Base-by-base conservation (phyloP, 257 asterid genomes). In the Schizonepeta tenuifolia region DNA sequence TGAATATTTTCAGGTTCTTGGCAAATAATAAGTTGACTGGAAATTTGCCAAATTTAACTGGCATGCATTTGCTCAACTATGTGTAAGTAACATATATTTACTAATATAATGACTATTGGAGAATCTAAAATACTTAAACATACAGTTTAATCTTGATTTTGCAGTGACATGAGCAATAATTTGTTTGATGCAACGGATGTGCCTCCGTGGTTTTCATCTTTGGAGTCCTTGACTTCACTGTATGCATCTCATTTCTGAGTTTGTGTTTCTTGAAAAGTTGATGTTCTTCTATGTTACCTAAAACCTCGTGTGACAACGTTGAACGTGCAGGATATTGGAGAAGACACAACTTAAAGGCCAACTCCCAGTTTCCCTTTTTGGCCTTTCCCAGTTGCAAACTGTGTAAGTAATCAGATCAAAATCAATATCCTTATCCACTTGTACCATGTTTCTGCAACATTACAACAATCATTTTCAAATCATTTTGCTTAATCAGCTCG, bases 91-190 rank as follows among this genome's bases (percentile, higher is more conserved):
- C 51, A 3, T 22, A 56, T 5, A 11, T 18, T 22, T 57, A 18
- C 9, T 18, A 31, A 28, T 41, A 6, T 11, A 46, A 31, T 31
- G n/a, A 5, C 36, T 31, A 31, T 31, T 31, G 36, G 36, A 31
- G 36, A 31, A 31, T 31, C 36, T 28, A 3, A 28, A 5, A 6
- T 24, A 4, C 13, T 3, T 22, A 10, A 43, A 44, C 13, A 4
- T 58, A 13, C 24, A 31, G 4, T 43, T 33, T 78, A 47, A 49
- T 15, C 56, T 58, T 17, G 44, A 62, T 57, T 56, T 65, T 85
- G 64, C 93, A 91, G 97, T 85, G 96, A 91, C 73, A 58, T 86
- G 88, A 91, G 97, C 91, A 89, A 89, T 59, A 91, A 91, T 63
- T 54, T 90, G 18, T 91, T 91, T 61, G 76, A 72, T 68, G 77